phyloP scores from a whole-genome alignment of 176 grass and related monocot species.

The Chloris gayana region DNA sequence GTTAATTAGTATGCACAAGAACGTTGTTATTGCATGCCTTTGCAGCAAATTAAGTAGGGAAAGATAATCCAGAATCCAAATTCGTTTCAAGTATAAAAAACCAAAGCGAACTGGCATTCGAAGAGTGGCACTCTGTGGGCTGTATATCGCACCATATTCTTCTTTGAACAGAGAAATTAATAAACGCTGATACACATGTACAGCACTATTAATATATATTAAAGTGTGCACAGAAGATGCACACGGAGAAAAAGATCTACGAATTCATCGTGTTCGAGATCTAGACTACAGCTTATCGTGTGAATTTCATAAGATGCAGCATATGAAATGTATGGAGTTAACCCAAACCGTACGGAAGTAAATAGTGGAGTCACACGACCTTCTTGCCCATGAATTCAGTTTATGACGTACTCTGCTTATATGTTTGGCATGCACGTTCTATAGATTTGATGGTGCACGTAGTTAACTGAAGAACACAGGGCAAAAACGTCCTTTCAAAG shows the following conservation, averaged over 20 bases:
- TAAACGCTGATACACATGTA: neutral
- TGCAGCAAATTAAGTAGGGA: neutral
- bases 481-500: neutral
- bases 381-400: neutral
- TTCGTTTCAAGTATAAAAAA: neutral
- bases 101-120: neutral
- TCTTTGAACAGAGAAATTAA: neutral
- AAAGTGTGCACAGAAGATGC: neutral
- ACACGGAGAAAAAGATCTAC: neutral
- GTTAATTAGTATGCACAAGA: neutral
- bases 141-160: neutral
- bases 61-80: neutral
- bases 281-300: neutral
- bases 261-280: slow-evolving; percentile 15
- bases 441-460: too few species aligned
- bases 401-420: too few species aligned
- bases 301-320: neutral
- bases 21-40: slow-evolving; percentile 55
- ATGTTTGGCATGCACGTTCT: too few species aligned
- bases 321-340: neutral
- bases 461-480: neutral
- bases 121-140: neutral
- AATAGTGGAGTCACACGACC: neutral
- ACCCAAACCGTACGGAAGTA: neutral
- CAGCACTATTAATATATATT: neutral